Percentiles rank a stretch among this genome's conserved stretches.
Conservation (phyloP, 805 yeast genomes). For the Grigorovia transvaalensis region DNA sequence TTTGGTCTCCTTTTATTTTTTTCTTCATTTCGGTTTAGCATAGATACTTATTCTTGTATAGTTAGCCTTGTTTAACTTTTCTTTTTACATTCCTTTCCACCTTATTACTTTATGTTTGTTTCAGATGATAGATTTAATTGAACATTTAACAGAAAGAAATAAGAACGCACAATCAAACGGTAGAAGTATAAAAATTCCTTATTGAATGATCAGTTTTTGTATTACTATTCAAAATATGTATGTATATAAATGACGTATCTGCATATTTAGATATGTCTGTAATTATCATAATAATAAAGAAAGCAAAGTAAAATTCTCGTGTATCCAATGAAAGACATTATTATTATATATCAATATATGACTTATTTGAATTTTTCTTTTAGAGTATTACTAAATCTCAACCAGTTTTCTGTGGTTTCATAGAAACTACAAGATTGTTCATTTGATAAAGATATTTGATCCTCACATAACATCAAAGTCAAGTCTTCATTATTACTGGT, state of each 20-base stretch:
- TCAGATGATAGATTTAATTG: not conserved
- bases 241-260: not conserved
- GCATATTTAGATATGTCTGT: not conserved
- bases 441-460: constrained; percentile 16
- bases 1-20: too few relatives aligned
- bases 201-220: too few relatives aligned
- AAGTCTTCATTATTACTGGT: not conserved
- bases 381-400: constrained; percentile 11
- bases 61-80: too few relatives aligned
- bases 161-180: not conserved
- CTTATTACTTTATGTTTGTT: not conserved
- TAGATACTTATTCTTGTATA: too few relatives aligned
- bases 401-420: constrained; percentile 17
- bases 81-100: not conserved
- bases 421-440: constrained; percentile 15
- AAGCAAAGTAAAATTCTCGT: too few relatives aligned
- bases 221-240: too few relatives aligned
- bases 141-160: not conserved
- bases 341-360: not conserved
- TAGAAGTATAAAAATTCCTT: too few relatives aligned
- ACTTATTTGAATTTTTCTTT: not conserved
- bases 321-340: too few relatives aligned
- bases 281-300: too few relatives aligned
- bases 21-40: too few relatives aligned
- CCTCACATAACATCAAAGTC: constrained; percentile 23